A percentile compares a stretch with the other conserved stretches of the same genome.
These are phyloP conservation scores for Hibiscus trionum DNA, from an alignment of 345 rosid genomes.

Conservation along the genomic window DNA sequence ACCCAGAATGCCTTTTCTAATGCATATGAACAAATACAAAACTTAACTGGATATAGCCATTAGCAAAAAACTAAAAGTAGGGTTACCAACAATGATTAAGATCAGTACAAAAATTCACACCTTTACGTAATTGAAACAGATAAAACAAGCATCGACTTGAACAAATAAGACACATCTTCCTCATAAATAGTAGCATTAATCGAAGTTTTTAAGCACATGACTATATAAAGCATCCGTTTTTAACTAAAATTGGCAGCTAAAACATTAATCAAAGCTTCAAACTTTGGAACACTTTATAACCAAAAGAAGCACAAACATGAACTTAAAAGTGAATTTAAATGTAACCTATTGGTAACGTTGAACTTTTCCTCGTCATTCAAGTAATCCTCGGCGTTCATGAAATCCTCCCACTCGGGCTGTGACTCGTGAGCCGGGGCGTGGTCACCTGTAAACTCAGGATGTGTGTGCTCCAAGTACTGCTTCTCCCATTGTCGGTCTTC, in stretches of 20 bases:
- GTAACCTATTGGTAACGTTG: conserved; percentile 71
- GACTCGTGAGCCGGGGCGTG: conserved; percentile 59
- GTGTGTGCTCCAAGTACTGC: conserved; percentile 55
- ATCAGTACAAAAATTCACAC: not conserved
- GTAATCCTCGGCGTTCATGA: conserved; percentile 91
- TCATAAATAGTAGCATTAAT: not conserved
- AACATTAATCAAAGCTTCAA: not conserved
- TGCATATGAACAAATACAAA: not conserved
- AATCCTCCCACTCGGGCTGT: conserved; percentile 95
- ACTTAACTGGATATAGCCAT: not conserved
- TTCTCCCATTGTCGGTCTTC: conserved; percentile 89
- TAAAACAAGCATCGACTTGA: not conserved
- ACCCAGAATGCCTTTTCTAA: not conserved
- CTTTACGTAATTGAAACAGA: not conserved
- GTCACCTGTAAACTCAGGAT: conserved; percentile 38
- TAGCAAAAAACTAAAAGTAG: not conserved
- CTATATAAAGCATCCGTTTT: not conserved
- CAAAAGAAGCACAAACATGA: not conserved
- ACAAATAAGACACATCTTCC: not conserved
- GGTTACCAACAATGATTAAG: not conserved
- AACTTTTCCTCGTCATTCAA: conserved; percentile 81
- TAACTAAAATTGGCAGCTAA: not conserved
- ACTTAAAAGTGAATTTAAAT: not conserved
- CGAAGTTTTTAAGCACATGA: not conserved
- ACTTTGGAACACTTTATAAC: not conserved